Conservation (phyloP, 1,139 yeast species). For the Candida pseudocylindracea region DNA sequence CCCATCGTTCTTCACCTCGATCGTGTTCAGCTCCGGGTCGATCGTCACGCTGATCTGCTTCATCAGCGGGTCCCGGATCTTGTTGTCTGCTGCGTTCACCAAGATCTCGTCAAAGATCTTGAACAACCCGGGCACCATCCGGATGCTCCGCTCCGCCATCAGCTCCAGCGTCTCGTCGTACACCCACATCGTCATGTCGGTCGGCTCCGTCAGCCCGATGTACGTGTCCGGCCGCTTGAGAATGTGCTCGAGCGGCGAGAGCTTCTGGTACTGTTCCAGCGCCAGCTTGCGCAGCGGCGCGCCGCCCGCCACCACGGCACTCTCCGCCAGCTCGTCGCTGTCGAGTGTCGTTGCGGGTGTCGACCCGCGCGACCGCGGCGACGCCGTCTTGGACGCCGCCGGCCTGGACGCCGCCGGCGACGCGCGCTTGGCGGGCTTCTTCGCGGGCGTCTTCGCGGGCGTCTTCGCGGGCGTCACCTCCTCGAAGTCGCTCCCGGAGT, state of each 20-base stretch:
- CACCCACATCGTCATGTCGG: conserved; percentile 72
- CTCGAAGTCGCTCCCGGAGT: conserved; percentile 2
- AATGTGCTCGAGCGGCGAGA: conserved; percentile 90
- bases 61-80: conserved; percentile 87
- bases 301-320: no score
- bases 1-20: conserved; percentile 82
- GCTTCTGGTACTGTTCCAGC: conserved; percentile 77
- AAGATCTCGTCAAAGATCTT: conserved; percentile 94
- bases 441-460: conserved; percentile 1
- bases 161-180: conserved; percentile 45
- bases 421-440: conserved; percentile 2
- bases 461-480: conserved; percentile 1
- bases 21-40: conserved; percentile 49
- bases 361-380: neutral
- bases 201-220: conserved; percentile 81
- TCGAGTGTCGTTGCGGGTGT: conserved; percentile 3
- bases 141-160: conserved; percentile 52
- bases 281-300: conserved; percentile 5
- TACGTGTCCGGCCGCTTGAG: conserved; percentile 95
- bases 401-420: neutral
- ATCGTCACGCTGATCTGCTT: conserved; percentile 62
- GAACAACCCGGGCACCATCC: conserved; percentile 85
- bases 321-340: neutral
- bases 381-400: neutral
- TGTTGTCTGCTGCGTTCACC: conserved; percentile 97